Evolutionary conservation across 1,284 basidiomycete species (phyloP).

Genomic region (Trametes hirsuta): DNA sequence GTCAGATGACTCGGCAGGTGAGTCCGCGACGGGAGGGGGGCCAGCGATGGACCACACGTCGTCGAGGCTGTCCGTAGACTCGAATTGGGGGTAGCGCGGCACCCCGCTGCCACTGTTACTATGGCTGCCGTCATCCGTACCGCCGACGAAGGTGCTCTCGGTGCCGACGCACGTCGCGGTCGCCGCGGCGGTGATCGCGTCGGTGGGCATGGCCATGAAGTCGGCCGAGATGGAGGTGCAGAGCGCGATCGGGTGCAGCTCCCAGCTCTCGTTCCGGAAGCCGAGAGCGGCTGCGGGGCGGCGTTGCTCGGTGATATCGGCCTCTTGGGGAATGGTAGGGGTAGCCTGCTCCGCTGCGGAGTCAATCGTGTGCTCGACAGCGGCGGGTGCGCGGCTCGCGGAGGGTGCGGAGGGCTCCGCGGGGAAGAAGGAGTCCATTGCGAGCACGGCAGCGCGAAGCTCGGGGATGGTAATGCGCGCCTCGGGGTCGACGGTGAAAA

Average conservation of each 20-base stretch:
- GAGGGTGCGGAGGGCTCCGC: conserved; percentile 3
- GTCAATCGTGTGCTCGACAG: too few relatives aligned
- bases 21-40: conserved; percentile 5
- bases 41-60: conserved; percentile 10
- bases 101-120: not conserved
- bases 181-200: conserved; percentile 9
- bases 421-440: conserved; percentile 33
- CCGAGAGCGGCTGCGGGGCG: not conserved
- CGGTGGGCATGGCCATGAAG: conserved; percentile 9
- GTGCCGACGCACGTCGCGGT: conserved; percentile 11
- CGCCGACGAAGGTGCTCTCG: conserved; percentile 11
- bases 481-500: conserved; percentile 32
- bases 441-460: conserved; percentile 29
- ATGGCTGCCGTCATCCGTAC: not conserved
- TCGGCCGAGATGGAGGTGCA: conserved; percentile 9
- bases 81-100: not conserved
- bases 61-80: conserved; percentile 10
- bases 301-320: conserved; percentile 15
- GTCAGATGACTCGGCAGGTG: conserved; percentile 1
- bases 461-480: conserved; percentile 32
- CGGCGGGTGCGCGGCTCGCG: not conserved
- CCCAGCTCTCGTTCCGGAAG: conserved; percentile 9
- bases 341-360: not conserved
- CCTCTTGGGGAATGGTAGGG: conserved; percentile 4
- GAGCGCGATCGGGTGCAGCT: conserved; percentile 10